Conservation (phyloP, 257 asterid species). For the Voacanga thouarsii region DNA sequence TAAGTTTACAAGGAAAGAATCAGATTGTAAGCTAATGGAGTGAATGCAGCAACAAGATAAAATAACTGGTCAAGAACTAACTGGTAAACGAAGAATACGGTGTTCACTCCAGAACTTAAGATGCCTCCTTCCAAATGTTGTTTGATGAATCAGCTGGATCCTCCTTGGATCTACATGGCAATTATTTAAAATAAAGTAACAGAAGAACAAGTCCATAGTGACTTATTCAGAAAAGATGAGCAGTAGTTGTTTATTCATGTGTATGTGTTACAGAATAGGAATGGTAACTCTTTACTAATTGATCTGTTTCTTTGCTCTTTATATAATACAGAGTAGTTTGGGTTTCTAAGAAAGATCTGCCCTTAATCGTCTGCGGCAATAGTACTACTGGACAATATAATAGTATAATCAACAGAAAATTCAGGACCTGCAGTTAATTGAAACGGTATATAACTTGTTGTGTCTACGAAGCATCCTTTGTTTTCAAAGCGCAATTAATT, state of each 20-base stretch:
- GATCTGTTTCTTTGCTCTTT: no score
- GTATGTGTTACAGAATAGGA: neutral
- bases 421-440: neutral
- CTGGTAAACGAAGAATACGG: conserved; percentile 55
- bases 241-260: no score
- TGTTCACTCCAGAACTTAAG: conserved; percentile 59
- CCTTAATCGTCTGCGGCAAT: no score
- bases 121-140: conserved; percentile 71
- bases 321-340: no score
- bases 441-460: neutral
- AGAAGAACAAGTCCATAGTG: neutral
- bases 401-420: no score
- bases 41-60: neutral
- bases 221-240: no score
- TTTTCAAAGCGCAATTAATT: no score
- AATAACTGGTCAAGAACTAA: conserved; percentile 19
- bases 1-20: conserved; percentile 11
- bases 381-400: no score
- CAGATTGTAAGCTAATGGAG: neutral
- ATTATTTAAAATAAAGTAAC: neutral
- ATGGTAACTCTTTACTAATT: neutral
- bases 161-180: conserved; percentile 52
- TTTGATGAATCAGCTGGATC: conserved; percentile 67
- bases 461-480: neutral
- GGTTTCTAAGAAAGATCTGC: no score